A percentile compares a stretch with the other conserved stretches of the same genome.
phyloP scores from a whole-genome alignment of 2,329 filamentous ascomycete genomes.

The Colletotrichum viniferum region DNA sequence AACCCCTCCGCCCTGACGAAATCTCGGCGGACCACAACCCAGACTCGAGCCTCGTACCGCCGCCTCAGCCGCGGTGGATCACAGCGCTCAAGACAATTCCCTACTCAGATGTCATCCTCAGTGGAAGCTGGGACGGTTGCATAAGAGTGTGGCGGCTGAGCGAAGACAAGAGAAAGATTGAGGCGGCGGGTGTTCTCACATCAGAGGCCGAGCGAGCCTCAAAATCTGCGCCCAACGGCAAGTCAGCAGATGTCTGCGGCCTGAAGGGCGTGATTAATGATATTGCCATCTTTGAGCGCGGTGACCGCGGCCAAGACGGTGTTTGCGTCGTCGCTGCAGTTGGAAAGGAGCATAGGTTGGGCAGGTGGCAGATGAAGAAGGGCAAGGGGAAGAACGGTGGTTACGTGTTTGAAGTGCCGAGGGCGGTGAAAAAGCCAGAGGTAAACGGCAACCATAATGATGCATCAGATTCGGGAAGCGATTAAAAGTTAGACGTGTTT shows the following conservation, averaged over 20 bases:
- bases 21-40: slow-evolving; percentile 75
- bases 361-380: slow-evolving; percentile 73
- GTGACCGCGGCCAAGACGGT: slow-evolving; percentile 76
- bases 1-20: slow-evolving; percentile 68
- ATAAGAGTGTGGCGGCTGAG: slow-evolving; percentile 85
- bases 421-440: slow-evolving; percentile 34
- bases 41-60: slow-evolving; percentile 61
- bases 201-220: slow-evolving; percentile 19
- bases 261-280: slow-evolving; percentile 82
- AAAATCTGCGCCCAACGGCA: slow-evolving; percentile 10
- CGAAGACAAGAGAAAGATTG: slow-evolving; percentile 80
- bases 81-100: slow-evolving; percentile 87
- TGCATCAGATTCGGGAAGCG: slow-evolving; percentile 23
- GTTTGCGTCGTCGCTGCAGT: slow-evolving; percentile 86
- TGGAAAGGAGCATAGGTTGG: slow-evolving; percentile 84
- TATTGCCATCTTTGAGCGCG: slow-evolving; percentile 84
- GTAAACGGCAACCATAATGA: slow-evolving; percentile 38
- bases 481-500: slow-evolving; percentile 11
- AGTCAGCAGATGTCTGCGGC: slow-evolving; percentile 26
- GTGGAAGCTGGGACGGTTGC: slow-evolving; percentile 92
- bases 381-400: slow-evolving; percentile 76
- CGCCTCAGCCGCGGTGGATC: slow-evolving; percentile 81
- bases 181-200: slow-evolving; percentile 69
- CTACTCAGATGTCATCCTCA: slow-evolving; percentile 88
- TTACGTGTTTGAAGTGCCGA: slow-evolving; percentile 84